phyloP scores from a whole-genome alignment of 140 eudicot species.

The Senecio squalidus region DNA sequence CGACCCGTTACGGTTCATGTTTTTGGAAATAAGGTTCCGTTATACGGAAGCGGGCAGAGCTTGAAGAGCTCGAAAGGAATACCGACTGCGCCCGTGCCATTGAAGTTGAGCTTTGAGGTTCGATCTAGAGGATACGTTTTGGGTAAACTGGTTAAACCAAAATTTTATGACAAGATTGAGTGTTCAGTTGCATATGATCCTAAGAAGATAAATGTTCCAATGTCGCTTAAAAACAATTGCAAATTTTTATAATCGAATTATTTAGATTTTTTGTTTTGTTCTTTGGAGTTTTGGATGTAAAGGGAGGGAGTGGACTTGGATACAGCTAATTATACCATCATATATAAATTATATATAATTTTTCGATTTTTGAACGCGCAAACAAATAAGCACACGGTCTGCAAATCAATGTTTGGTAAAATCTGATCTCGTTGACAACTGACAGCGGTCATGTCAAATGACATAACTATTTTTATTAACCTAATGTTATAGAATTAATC shows the following conservation, averaged over 20 bases:
- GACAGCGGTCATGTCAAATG: too few relatives aligned
- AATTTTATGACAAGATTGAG: constrained; percentile 48
- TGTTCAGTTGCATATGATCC: constrained; percentile 56
- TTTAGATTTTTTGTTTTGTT: neutral
- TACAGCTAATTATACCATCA: too few relatives aligned
- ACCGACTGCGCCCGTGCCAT: constrained; percentile 57
- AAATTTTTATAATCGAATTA: constrained; percentile 28
- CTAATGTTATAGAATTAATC: too few relatives aligned
- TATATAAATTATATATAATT: too few relatives aligned
- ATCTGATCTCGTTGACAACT: too few relatives aligned
- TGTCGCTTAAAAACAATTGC: constrained; percentile 56
- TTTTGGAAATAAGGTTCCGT: constrained; percentile 58
- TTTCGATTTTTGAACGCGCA: too few relatives aligned
- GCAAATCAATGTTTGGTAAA: too few relatives aligned
- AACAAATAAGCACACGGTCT: too few relatives aligned
- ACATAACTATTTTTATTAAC: too few relatives aligned
- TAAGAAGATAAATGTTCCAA: constrained; percentile 40
- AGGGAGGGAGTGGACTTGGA: constrained; percentile 11
- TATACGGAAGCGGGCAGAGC: constrained; percentile 80
- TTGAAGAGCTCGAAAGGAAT: constrained; percentile 62
- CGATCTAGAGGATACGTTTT: constrained; percentile 77
- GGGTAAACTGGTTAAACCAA: constrained; percentile 86
- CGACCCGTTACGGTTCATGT: constrained; percentile 37
- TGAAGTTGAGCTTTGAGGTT: constrained; percentile 54
- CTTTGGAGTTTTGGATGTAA: too few relatives aligned